Evolutionary conservation across 257 asterid genomes (phyloP).

Genomic region (Przewalskia tangutica): DNA sequence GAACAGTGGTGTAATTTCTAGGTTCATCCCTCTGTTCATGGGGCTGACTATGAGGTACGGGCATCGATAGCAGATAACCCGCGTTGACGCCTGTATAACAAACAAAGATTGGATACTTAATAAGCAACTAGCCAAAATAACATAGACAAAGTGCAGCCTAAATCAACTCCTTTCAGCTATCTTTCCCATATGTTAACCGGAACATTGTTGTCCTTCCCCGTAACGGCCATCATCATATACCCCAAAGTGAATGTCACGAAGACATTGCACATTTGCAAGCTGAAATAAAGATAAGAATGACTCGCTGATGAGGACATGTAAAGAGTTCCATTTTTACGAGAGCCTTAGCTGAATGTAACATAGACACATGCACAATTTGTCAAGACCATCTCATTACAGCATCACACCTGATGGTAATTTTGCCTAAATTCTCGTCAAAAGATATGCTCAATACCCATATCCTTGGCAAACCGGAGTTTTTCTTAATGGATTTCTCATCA

Average conservation of each 20-base stretch:
- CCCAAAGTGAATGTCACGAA: conserved; percentile 94
- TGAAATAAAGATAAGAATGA: conserved; percentile 14
- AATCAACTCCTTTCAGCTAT: conserved; percentile 12
- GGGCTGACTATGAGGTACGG: no score
- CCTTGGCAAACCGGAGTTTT: neutral
- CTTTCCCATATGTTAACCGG: conserved; percentile 91
- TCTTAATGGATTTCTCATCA: neutral
- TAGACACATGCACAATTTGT: neutral
- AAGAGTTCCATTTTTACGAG: neutral
- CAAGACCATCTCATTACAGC: neutral
- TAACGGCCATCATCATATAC: conserved; percentile 91
- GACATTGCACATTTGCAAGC: conserved; percentile 91
- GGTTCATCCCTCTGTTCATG: no score
- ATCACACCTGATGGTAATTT: neutral
- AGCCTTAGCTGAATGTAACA: neutral
- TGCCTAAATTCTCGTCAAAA: neutral
- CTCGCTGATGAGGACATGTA: neutral
- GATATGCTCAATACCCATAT: neutral
- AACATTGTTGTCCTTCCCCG: conserved; percentile 93
- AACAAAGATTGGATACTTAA: neutral
- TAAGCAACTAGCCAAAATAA: neutral
- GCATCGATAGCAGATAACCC: no score
- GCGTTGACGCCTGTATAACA: neutral
- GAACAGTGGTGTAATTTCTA: no score
- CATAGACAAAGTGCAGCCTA: neutral